These are phyloP conservation scores for Fusarium sp. DNA, from an alignment of 2,329 filamentous ascomycete genomes.

Conservation along the genomic window DNA sequence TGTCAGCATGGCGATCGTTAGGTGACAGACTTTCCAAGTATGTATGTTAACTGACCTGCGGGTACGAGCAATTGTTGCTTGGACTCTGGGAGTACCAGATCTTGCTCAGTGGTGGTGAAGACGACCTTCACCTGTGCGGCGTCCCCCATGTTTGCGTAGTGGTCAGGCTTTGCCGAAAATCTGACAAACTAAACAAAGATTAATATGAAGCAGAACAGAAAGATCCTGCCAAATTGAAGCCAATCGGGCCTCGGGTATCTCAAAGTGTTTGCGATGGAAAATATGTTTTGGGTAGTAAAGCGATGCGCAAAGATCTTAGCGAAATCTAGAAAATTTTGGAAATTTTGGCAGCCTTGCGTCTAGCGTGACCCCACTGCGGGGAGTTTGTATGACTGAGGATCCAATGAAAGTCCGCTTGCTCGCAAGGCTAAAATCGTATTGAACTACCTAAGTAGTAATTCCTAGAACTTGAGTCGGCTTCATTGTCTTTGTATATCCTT, in stretches of 20 bases:
- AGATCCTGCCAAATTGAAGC: constrained; percentile 22
- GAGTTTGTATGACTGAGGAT: background rate
- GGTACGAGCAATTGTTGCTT: constrained; percentile 75
- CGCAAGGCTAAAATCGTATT: constrained; percentile 42
- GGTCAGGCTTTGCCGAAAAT: background rate
- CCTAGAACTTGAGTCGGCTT: too few relatives aligned
- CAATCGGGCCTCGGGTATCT: constrained; percentile 37
- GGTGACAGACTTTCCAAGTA: background rate
- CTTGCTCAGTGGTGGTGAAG: constrained; percentile 75
- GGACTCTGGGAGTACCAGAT: constrained; percentile 74
- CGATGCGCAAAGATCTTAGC: constrained; percentile 34
- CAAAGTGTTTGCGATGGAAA: constrained; percentile 11
- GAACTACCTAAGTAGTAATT: background rate
- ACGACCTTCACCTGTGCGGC: constrained; percentile 74
- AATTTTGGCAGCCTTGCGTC: constrained; percentile 49
- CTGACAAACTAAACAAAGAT: background rate
- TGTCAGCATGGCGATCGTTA: background rate
- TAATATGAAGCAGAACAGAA: background rate
- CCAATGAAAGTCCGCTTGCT: constrained; percentile 20
- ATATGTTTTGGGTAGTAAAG: constrained; percentile 15
- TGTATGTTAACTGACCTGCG: constrained; percentile 59
- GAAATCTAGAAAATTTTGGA: constrained; percentile 48
- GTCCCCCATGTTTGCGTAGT: constrained; percentile 55
- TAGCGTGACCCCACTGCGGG: constrained; percentile 44
- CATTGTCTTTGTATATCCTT: too few relatives aligned